Evolutionary conservation across 75 land plant genomes (phyloP).

Genomic region (Picea sitchensis): DNA sequence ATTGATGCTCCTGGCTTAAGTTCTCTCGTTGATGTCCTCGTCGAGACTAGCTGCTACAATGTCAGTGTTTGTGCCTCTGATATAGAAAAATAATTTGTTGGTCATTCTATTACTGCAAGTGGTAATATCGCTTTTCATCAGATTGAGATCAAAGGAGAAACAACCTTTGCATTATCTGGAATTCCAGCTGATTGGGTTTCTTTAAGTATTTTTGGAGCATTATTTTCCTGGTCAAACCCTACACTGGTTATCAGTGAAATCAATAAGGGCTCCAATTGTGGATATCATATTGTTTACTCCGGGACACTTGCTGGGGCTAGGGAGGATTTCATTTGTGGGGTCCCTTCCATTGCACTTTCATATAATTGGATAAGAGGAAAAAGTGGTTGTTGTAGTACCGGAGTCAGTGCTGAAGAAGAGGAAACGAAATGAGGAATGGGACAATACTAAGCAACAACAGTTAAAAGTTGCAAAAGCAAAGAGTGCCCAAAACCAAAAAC

Average conservation of each 20-base stretch:
- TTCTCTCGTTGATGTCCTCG: conserved; percentile 60
- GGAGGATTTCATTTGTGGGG: no score
- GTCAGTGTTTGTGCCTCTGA: conserved; percentile 84
- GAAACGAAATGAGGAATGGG: conserved; percentile 73
- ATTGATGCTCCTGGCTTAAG: conserved; percentile 83
- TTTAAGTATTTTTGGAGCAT: no score
- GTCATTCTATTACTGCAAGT: no score
- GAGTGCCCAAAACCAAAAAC: conserved; percentile 42
- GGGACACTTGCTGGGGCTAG: no score
- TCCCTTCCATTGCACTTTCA: background rate
- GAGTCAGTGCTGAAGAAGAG: conserved; percentile 80
- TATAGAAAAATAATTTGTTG: background rate
- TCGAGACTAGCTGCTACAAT: conserved; percentile 40
- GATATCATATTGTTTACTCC: no score
- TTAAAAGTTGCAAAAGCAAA: conserved; percentile 33
- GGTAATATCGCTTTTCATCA: no score
- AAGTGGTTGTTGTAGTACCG: conserved; percentile 33
- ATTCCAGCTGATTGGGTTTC: no score
- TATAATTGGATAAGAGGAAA: conserved; percentile 24
- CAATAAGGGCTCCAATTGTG: no score
- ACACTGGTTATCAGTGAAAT: no score
- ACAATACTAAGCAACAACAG: conserved; percentile 27
- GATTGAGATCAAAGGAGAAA: no score
- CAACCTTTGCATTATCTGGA: no score
- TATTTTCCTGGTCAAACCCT: no score